Evolutionary conservation across 2,329 filamentous ascomycete species (phyloP), one percentile per base, ranked within the genome.

Genomic region (Diaporthe australafricana): DNA sequence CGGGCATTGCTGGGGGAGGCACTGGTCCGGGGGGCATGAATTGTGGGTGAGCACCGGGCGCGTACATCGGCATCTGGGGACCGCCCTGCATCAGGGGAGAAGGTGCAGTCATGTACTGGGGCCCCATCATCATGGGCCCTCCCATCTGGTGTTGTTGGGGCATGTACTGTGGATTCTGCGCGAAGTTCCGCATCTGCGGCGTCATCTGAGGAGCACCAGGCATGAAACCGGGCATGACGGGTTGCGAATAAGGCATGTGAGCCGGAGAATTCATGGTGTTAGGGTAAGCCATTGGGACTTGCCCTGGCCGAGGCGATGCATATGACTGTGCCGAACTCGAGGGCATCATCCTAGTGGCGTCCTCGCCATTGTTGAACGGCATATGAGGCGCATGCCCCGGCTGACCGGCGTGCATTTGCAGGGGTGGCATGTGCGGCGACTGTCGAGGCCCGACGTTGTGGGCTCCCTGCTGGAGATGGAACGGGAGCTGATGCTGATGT

Each of bases 51-150:
- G 79, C 84, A 20, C 89, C 91, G 25, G 94, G 92, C 80, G 96
- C 97, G 6, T 65, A 70, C 89, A 97, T 95, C 45, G 87, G 89
- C 89, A 96, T 92, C 77, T 95, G 93, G 42, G 92, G 92, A 65
- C 88, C 90, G 16, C 90, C 90, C 6, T 87, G 83, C 66, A 90
- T 86, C 88, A 94, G 92, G 7, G 88, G 89, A 76, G 93, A 91
- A n/a, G 91, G 92, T 48, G 91, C 89, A 40, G 87, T 86, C 83
- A 96, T 93, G 78, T 93, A 97, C 82, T 91, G 78, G 75, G 94
- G 93, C 76, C 95, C 92, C 93, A 98, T 97, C 90, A 98, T 97
- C 90, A 98, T 94, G 0, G 91, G 91, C 5, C 86, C 88, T 14
- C 88, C 90, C 91, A 96, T 95, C 68, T 89, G 89, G 25, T 88